Evolutionary conservation across 1,284 basidiomycete genomes (phyloP).

Genomic region (Agroathelia rolfsii): DNA sequence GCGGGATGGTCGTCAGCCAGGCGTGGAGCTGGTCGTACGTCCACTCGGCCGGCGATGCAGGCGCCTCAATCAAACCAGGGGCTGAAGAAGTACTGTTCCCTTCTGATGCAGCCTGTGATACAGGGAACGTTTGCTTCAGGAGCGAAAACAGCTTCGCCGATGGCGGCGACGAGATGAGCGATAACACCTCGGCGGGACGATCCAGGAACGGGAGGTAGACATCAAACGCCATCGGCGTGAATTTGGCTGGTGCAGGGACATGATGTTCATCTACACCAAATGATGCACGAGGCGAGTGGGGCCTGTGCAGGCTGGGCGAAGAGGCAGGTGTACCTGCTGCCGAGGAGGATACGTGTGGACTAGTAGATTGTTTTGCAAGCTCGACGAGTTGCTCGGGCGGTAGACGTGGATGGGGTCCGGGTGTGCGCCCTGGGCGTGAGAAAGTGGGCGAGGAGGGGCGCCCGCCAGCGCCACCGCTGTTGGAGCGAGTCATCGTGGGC

Average conservation of each 20-base stretch:
- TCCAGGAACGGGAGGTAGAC: constrained; percentile 72
- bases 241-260: constrained; percentile 41
- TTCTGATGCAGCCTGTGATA: constrained; percentile 17
- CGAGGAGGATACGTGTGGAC: constrained; percentile 30
- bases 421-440: too few relatives aligned
- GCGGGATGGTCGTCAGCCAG: constrained; percentile 52
- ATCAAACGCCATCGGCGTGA: constrained; percentile 59
- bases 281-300: constrained; percentile 15
- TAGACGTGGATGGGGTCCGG: too few relatives aligned
- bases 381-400: constrained; percentile 61
- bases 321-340: too few relatives aligned
- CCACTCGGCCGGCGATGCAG: constrained; percentile 45
- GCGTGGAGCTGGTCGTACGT: constrained; percentile 43
- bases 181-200: constrained; percentile 52
- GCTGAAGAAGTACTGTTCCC: constrained; percentile 9
- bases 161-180: constrained; percentile 50
- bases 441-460: too few relatives aligned
- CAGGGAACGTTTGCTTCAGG: constrained; percentile 7
- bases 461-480: too few relatives aligned
- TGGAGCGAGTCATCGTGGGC: too few relatives aligned
- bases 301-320: constrained; percentile 8
- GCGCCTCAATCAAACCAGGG: constrained; percentile 13
- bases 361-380: constrained; percentile 50
- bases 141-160: constrained; percentile 33
- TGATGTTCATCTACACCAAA: constrained; percentile 9